Evolutionary conservation across 2,329 filamentous ascomycete species (phyloP), one percentile per base, ranked within the genome.

Genomic region (Diaporthe velutina): DNA sequence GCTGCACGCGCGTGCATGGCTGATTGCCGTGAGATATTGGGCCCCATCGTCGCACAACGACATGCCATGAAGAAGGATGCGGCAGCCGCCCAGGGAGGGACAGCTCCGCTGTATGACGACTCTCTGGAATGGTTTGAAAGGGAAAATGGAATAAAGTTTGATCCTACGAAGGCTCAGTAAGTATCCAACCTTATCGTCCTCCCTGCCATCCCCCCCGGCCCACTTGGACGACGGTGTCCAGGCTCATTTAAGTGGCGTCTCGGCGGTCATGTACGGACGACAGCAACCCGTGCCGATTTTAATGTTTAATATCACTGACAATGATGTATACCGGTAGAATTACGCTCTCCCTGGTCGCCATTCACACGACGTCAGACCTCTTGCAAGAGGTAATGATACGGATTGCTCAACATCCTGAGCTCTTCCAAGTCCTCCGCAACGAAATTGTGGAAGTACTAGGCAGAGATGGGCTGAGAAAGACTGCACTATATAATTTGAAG

Each of bases 101-200:
- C 74, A 10, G 12, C 60, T 4, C 61, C 71, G 7, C 38, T 54
- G 9, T 67, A 30, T 35, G 38, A 73, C 10, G 71, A 73, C 40
- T n/a, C 71, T 17, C 22, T 73, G 25, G 85, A 84, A n/a, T 88
- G 85, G 86, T 83, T 86, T 74, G 82, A 85, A 48, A 83, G 85
- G 50, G 76, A 81, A 15, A 55, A 33, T 25, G 80, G 83, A n/a
- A n/a, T n/a, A 3, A 79, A 80, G 0, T 78, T 81, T 64, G 82
- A 86, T 76, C 80, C 80, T 45, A 82, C 80, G 4, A 78, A 76
- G 17, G 79, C 78, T 0, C 84, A 86, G 78, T 64, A 64, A 9
- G 58, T 64, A 30, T 22, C 25, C n/a, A n/a, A n/a, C n/a, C n/a
- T n/a, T n/a, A n/a, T n/a, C n/a, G n/a, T n/a, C n/a, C n/a, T n/a